A percentile compares a stretch with the other conserved stretches of the same genome.
phyloP scores from a whole-genome alignment of 2,329 filamentous ascomycete genomes.

The Cladophialophora exuberans region DNA sequence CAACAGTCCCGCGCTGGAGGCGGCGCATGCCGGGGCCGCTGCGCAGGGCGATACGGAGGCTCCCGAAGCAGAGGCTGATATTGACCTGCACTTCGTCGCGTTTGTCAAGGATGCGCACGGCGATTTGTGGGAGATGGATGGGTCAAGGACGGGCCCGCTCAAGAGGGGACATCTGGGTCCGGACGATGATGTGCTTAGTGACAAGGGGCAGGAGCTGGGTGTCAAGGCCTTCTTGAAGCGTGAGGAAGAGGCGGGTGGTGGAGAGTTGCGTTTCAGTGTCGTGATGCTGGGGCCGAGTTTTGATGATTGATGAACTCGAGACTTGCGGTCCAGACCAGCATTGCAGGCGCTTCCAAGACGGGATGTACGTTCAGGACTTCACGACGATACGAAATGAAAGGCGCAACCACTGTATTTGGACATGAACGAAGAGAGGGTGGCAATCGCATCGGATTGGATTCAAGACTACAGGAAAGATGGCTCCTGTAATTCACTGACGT shows the following conservation, averaged over 20 bases:
- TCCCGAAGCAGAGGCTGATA: conserved; percentile 74
- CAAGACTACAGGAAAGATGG: too few species aligned
- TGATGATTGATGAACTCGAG: conserved; percentile 50
- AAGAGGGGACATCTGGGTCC: conserved; percentile 64
- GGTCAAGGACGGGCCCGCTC: conserved; percentile 71
- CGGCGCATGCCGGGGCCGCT: conserved; percentile 78
- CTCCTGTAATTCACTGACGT: too few species aligned
- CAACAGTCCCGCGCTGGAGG: conserved; percentile 72
- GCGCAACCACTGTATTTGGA: too few species aligned
- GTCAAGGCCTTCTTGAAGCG: conserved; percentile 63
- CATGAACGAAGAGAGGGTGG: too few species aligned
- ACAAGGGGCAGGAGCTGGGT: conserved; percentile 74
- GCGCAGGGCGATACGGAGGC: conserved; percentile 76
- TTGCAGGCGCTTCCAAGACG: too few species aligned
- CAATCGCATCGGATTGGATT: too few species aligned
- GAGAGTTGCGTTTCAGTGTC: conserved; percentile 63
- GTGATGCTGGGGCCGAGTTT: conserved; percentile 62
- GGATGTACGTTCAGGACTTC: too few species aligned
- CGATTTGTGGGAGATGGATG: conserved; percentile 80
- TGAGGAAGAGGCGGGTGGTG: conserved; percentile 59
- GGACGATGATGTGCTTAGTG: conserved; percentile 73
- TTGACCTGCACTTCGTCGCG: conserved; percentile 96
- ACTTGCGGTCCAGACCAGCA: too few species aligned
- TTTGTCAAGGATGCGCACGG: conserved; percentile 79
- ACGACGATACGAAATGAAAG: too few species aligned